A percentile compares a stretch with the other conserved stretches of the same genome.
These are phyloP conservation scores for Nannochloris sp. DNA, from an alignment of 139 green algal genomes.

Conservation along the genomic window DNA sequence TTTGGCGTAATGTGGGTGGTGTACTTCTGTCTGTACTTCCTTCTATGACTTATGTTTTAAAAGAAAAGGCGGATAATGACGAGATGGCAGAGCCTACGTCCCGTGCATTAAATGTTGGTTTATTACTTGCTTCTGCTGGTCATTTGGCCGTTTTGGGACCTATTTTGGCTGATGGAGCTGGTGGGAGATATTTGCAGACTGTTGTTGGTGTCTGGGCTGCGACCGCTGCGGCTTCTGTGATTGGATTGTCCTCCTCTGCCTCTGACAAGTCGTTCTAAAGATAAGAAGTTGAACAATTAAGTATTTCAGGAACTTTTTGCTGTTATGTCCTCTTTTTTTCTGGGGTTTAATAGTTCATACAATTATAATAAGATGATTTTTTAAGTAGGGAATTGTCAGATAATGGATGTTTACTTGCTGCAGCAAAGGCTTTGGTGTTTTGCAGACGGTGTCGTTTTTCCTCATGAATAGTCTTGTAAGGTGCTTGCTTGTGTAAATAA, in stretches of 20 bases:
- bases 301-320: too few relatives aligned
- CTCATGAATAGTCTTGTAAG: too few relatives aligned
- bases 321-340: too few relatives aligned
- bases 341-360: too few relatives aligned
- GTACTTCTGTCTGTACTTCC: constrained; percentile 29
- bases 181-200: constrained; percentile 12
- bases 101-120: constrained; percentile 21
- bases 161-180: constrained; percentile 5
- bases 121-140: constrained; percentile 15
- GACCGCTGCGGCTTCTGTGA: constrained; percentile 7
- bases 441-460: too few relatives aligned
- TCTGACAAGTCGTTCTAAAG: constrained; percentile 14
- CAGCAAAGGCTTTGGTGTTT: too few relatives aligned
- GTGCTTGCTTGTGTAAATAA: too few relatives aligned
- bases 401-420: too few relatives aligned
- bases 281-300: too few relatives aligned
- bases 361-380: too few relatives aligned
- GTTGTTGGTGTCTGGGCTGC: constrained; percentile 16
- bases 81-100: constrained; percentile 2
- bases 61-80: constrained; percentile 7
- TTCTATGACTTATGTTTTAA: constrained; percentile 24
- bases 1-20: constrained; percentile 28
- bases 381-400: too few relatives aligned
- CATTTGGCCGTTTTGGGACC: constrained; percentile 20
- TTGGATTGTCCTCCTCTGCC: constrained; percentile 10